These are phyloP conservation scores for Oehlia diaphana DNA, from an alignment of 192 early-diverging fungal species.

Conservation along the genomic window DNA sequence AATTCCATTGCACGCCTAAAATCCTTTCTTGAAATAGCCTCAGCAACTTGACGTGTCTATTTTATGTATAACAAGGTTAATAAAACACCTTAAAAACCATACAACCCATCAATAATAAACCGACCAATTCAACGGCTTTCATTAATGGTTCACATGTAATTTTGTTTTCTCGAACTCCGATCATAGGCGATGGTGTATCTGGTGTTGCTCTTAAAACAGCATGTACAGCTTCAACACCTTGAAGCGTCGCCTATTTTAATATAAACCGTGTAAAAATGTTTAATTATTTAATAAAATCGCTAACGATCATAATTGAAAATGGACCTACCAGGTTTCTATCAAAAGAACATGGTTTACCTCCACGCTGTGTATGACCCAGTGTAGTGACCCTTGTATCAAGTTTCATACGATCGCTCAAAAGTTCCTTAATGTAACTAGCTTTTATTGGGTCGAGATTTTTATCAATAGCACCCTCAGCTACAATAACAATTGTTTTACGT, in stretches of 20 bases:
- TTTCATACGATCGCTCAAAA: constrained; percentile 74
- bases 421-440: constrained; percentile 77
- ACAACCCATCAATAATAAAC: too few relatives aligned
- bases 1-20: constrained; percentile 89
- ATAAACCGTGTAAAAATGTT: background rate
- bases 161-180: constrained; percentile 89
- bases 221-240: constrained; percentile 93
- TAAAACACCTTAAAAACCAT: too few relatives aligned
- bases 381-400: constrained; percentile 94
- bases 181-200: constrained; percentile 88
- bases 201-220: constrained; percentile 84
- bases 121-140: constrained; percentile 84
- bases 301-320: background rate
- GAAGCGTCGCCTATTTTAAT: constrained; percentile 72
- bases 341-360: constrained; percentile 85
- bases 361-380: constrained; percentile 94
- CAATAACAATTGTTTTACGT: constrained; percentile 92
- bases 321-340: constrained; percentile 77
- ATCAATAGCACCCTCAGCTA: constrained; percentile 96
- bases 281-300: background rate
- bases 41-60: constrained; percentile 82
- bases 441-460: constrained; percentile 85
- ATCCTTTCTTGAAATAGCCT: constrained; percentile 78
- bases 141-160: constrained; percentile 83
- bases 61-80: background rate